Base-by-base conservation (phyloP, 345 rosid species). In the Arabis alpina region DNA sequence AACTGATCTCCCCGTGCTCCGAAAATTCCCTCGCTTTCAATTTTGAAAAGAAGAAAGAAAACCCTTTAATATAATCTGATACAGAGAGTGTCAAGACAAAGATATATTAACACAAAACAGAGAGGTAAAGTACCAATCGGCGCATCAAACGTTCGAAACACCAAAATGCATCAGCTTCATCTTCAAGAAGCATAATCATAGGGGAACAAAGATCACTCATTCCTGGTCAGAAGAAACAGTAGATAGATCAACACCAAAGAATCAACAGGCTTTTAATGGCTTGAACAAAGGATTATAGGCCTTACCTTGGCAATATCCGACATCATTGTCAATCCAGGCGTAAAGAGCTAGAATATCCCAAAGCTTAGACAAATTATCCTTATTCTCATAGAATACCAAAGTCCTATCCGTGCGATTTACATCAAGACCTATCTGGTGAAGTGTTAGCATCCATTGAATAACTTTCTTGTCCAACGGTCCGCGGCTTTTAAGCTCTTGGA, bases 141-240 rank as follows among this genome's bases (percentile, higher is more conserved):
- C 96, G 95, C 99, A 94, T 94, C 82, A 94, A 70, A 43, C 93
- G 85, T 73, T 94, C 99, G 10, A 94, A 94, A 83, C 98, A 91
- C 99, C 99, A 91, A 84, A 94, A 94, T 14, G 98, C 88, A 82
- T 91, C 98, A 60, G 97, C 96, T 84, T 94, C 99, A 47, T 91
- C 82, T 39, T 92, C 86, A 47, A 91, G 90, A 79, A 94, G 96
- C 40, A 94, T 86, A 74, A 94, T 90, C 99, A 94, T 94, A 39
- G 99, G 99, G 39, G 98, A 94, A 76, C 99, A 94, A 71, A 94
- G 97, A 79, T 94, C 99, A 57, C 98, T 94, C 98, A 94, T 94
- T 76, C 98, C 98, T 94, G 83, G 41, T 64, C 63, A 76, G 54
- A 43, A 37, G 19, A 67, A 23, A 74, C 9, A 61, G 9, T 19